Evolutionary conservation across 2,329 filamentous ascomycete genomes (phyloP).

Genomic region (Diaporthe ilicicola): DNA sequence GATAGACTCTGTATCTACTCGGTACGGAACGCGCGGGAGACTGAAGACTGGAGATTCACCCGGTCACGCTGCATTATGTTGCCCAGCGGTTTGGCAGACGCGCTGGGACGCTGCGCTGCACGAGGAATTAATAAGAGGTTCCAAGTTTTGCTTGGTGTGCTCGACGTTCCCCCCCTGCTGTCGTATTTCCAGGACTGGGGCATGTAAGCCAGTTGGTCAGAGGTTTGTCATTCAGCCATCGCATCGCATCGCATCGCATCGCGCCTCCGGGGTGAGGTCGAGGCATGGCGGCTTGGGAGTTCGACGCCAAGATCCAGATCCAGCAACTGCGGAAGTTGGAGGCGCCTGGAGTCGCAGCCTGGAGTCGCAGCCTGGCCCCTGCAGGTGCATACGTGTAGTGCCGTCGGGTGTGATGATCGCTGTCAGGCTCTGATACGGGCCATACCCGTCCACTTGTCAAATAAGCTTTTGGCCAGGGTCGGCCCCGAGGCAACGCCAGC

Average conservation of each 20-base stretch:
- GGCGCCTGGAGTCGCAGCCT: background rate
- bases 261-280: background rate
- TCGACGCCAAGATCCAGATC: conserved; percentile 11
- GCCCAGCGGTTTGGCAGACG: conserved; percentile 4
- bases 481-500: background rate
- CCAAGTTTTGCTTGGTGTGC: background rate
- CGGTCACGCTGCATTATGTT: background rate
- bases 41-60: background rate
- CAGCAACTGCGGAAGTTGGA: conserved; percentile 18
- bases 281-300: conserved; percentile 10
- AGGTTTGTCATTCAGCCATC: conserved; percentile 18
- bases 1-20: too few species aligned
- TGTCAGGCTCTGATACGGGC: conserved; percentile 13
- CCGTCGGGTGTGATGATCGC: conserved; percentile 16
- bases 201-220: background rate
- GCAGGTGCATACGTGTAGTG: background rate
- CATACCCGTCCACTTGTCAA: background rate
- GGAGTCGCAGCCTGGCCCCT: background rate
- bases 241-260: too few species aligned
- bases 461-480: conserved; percentile 7
- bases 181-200: background rate
- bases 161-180: too few species aligned
- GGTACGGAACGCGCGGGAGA: background rate
- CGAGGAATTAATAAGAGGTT: background rate
- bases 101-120: conserved; percentile 7